Conservation (phyloP, 1,284 basidiomycete species). For the Limonomyces culmigenus region DNA sequence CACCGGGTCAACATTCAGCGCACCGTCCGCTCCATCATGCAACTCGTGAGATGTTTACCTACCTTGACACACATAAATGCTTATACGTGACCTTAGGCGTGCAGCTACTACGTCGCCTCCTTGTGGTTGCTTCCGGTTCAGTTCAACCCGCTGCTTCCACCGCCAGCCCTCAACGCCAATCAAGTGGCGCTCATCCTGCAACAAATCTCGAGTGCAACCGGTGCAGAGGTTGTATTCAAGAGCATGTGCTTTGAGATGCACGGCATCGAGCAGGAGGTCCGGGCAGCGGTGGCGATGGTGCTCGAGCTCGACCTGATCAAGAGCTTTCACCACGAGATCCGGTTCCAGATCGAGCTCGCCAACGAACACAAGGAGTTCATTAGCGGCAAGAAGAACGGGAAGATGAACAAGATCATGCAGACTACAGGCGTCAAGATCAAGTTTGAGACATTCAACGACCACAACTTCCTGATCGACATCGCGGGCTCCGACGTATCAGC, state of each 20-base stretch:
- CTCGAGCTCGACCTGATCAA: constrained; percentile 86
- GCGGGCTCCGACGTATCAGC: constrained; percentile 71
- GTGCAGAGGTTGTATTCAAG: constrained; percentile 94
- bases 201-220: constrained; percentile 74
- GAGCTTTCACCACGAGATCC: constrained; percentile 91
- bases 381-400: constrained; percentile 95
- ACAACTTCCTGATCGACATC: constrained; percentile 97
- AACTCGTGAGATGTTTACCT: constrained; percentile 52
- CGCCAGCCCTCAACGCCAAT: constrained; percentile 65
- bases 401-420: constrained; percentile 98
- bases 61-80: constrained; percentile 4
- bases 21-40: constrained; percentile 91
- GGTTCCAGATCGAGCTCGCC: constrained; percentile 95
- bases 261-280: constrained; percentile 88
- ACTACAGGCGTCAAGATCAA: constrained; percentile 94
- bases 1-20: constrained; percentile 90
- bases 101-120: constrained; percentile 90
- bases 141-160: constrained; percentile 82
- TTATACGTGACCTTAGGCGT: constrained; percentile 38
- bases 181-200: constrained; percentile 79
- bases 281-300: constrained; percentile 72
- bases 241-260: constrained; percentile 96
- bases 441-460: constrained; percentile 97
- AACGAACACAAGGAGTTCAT: constrained; percentile 99
- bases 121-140: constrained; percentile 91